Base-by-base conservation (phyloP, 177 flowering plant species). In the Telopea speciosissima region DNA sequence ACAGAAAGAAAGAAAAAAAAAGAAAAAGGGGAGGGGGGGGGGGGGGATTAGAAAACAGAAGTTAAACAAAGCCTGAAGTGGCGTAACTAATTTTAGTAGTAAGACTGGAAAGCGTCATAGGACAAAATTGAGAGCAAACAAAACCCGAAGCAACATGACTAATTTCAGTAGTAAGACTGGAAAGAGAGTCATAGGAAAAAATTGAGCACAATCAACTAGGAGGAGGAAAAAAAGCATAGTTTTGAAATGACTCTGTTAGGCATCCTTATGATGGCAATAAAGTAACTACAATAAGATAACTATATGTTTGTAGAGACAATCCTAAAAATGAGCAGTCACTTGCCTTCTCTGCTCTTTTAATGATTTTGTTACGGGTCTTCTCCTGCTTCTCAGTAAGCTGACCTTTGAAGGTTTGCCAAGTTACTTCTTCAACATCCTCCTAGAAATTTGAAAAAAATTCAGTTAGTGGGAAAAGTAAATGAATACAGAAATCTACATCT, bases 321-420 rank as follows among this genome's bases (percentile, higher is more conserved):
- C 17, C 13, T 33, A 44, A 42, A 72, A 19, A 65, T 52, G 52
- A 62, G 54, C 3, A 68, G 64, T 44, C n/a, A 74, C 88, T 76
- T 74, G 73, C 99, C 97, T 96, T 96, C 80, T 93, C 92, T 66
- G 77, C 78, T 79, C 98, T 83, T 82, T 96, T 93, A 19, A 91
- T 65, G 71, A 96, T 81, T 86, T 96, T 96, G 1, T 85, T 96
- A 65, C 96, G 93, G 17, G 98, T 91, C 80, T 96, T 96, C 75
- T 90, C 92, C 81, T 96, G 98, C 87, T 85, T 96, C 77, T 93
- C 98, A n/a, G 99, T 96, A 66, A 96, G 97, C 78, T 90, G 93
- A 26, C 98, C 99, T 80, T 85, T 91, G 85, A 82, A 90, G 31
- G 86, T 93, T 79, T 96, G 99, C 99, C 99, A 96, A 33, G 95